Conservation (phyloP, 345 rosid genomes). For the Dimocarpus longan region DNA sequence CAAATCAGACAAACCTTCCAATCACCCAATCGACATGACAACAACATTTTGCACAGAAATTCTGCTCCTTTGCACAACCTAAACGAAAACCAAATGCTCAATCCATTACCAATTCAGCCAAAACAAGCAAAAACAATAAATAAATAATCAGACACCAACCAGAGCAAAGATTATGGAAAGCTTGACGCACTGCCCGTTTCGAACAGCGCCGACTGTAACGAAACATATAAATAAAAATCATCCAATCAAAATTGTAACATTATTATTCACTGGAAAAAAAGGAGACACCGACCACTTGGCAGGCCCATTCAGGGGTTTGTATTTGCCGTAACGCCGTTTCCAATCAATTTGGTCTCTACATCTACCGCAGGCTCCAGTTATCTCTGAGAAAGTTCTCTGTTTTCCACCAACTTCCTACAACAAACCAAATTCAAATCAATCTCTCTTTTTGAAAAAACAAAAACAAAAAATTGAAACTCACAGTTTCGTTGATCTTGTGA, state of each 20-base stretch:
- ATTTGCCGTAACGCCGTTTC: slow-evolving; percentile 96
- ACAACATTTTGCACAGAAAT: slow-evolving; percentile 88
- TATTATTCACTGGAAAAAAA: too few species aligned
- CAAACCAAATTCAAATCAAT: background rate
- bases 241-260: too few species aligned
- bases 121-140: background rate
- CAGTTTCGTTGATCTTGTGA: slow-evolving; percentile 80
- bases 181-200: slow-evolving; percentile 93
- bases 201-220: slow-evolving; percentile 56
- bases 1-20: too few species aligned
- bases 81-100: slow-evolving; percentile 23
- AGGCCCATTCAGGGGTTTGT: too few species aligned
- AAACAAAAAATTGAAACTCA: too few species aligned
- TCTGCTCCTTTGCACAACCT: slow-evolving; percentile 97
- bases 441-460: too few species aligned
- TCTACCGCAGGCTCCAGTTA: slow-evolving; percentile 83
- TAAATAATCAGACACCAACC: slow-evolving; percentile 68
- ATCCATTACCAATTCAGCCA: background rate
- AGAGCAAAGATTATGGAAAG: slow-evolving; percentile 80
- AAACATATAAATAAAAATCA: too few species aligned
- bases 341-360: slow-evolving; percentile 94
- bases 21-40: slow-evolving; percentile 46
- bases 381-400: slow-evolving; percentile 67
- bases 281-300: too few species aligned
- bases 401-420: slow-evolving; percentile 74